Base-by-base conservation (phyloP, 2,329 filamentous ascomycete genomes). In the Metarhizium brunneum region DNA sequence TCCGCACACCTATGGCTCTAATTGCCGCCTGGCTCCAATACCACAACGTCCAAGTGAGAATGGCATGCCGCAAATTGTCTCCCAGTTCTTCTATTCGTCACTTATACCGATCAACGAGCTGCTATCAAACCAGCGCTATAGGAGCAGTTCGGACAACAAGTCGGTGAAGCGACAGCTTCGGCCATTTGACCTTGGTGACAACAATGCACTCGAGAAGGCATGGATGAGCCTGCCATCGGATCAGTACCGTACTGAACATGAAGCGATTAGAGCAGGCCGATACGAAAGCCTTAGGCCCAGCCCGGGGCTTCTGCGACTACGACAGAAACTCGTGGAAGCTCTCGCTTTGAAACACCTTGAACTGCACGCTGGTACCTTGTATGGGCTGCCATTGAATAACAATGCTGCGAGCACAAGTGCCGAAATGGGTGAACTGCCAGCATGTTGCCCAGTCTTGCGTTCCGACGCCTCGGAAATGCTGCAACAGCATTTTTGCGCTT, bases 41-140 rank as follows among this genome's bases (percentile, higher is more conserved):
- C 63, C 71, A 64, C 69, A 70, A 32, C 62, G 69, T 30, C 58
- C 67, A 29, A 69, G 70, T 55, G 68, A 72, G 48, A 71, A 77
- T 54, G 75, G 73, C 54, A 76, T 81, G 29, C 86, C 87, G 16
- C 78, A 82, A 0, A 69, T 87, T 54, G 76, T 79, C 36, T 79
- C 86, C 25, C 88, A 90, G 60, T 96, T 90, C 73, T 96, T 96
- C 71, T 96, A 95, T 70, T 81, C 84, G 14, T 94, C 90, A 11
- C 76, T 84, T 13, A 80, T 92, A 52, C 86, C 90, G 35, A 91
- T 96, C 66, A 91, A 96, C 65, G 91, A 96, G 65, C 90, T 90
- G 29, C 78, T 95, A n/a, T 90, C 87, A 10, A 81, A 86, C 1
- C 72, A 76, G 11, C 69, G 78, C 72, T 65, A 83, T 69, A 67